Evolutionary conservation across 306 rosid genomes (phyloP).

Genomic region (Sesbania bispinosa): DNA sequence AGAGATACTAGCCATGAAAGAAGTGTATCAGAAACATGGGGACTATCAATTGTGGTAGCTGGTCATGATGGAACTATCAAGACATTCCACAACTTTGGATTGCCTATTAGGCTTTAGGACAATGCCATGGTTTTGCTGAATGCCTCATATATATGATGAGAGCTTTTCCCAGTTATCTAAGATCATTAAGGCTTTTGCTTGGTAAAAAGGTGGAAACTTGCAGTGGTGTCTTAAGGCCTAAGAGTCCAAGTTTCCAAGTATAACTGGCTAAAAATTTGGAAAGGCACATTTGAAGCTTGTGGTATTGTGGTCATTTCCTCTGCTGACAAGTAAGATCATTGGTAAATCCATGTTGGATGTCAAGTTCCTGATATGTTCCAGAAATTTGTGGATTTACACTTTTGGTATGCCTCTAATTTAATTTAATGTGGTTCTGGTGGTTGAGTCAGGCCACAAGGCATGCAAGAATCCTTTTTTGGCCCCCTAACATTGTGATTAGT

Average conservation of each 20-base stretch:
- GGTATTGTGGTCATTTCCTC: neutral
- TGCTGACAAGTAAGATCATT: neutral
- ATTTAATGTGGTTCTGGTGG: too few species aligned
- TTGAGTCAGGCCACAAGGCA: too few species aligned
- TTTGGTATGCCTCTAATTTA: too few species aligned
- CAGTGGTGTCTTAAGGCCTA: too few species aligned
- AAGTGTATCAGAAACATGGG: conserved; percentile 65
- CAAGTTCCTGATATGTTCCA: neutral
- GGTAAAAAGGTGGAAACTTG: neutral
- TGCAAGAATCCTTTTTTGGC: too few species aligned
- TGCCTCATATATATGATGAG: too few species aligned
- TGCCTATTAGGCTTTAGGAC: conserved; percentile 61
- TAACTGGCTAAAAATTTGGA: too few species aligned
- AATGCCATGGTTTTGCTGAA: too few species aligned
- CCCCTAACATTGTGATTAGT: conserved; percentile 15
- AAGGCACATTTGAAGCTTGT: too few species aligned
- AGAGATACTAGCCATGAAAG: conserved; percentile 20
- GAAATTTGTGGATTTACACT: conserved; percentile 18
- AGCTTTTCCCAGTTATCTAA: too few species aligned
- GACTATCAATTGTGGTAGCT: conserved; percentile 65
- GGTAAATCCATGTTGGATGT: conserved; percentile 5
- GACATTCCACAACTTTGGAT: conserved; percentile 86
- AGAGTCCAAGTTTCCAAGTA: neutral
- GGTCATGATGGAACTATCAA: conserved; percentile 72
- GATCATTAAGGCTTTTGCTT: too few species aligned